Conservation (phyloP, 768 basidiomycete species). For the Xerocomellus amylosporus region DNA sequence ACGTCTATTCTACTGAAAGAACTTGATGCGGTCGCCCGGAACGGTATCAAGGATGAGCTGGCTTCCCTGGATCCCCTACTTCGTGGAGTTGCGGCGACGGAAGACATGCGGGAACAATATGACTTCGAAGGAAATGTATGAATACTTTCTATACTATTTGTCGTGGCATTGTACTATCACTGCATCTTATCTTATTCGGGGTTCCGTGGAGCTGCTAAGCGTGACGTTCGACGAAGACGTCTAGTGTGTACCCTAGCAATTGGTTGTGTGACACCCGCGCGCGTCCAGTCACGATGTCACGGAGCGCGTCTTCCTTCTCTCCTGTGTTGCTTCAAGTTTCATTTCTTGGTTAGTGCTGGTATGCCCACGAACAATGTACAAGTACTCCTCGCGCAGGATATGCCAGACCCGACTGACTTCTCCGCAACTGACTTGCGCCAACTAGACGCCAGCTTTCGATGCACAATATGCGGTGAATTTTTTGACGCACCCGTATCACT, state of each 20-base stretch:
- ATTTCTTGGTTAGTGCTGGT: neutral
- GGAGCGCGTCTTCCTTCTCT: conserved; percentile 7
- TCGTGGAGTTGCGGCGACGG: conserved; percentile 48
- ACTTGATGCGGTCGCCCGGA: conserved; percentile 77
- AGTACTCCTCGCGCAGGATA: conserved; percentile 32
- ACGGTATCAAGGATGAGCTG: conserved; percentile 78
- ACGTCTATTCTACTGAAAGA: conserved; percentile 78
- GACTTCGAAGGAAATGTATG: conserved; percentile 42
- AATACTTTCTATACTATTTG: conserved; percentile 12
- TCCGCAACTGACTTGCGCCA: conserved; percentile 54
- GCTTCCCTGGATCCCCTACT: conserved; percentile 78
- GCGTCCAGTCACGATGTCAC: conserved; percentile 26
- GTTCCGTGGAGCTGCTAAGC: neutral
- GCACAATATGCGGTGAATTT: conserved; percentile 73
- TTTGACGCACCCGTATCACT: conserved; percentile 73
- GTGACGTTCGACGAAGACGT: too few relatives aligned
- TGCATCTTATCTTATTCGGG: conserved; percentile 9
- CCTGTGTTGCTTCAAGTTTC: neutral
- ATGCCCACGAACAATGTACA: conserved; percentile 33
- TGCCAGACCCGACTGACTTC: conserved; percentile 72
- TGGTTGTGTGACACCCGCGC: conserved; percentile 21
- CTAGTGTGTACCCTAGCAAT: too few relatives aligned
- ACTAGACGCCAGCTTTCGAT: conserved; percentile 65
- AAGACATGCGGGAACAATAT: conserved; percentile 40
- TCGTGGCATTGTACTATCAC: conserved; percentile 25